phyloP scores from a whole-genome alignment of 257 asterid genomes.

The Henckelia pumila region DNA sequence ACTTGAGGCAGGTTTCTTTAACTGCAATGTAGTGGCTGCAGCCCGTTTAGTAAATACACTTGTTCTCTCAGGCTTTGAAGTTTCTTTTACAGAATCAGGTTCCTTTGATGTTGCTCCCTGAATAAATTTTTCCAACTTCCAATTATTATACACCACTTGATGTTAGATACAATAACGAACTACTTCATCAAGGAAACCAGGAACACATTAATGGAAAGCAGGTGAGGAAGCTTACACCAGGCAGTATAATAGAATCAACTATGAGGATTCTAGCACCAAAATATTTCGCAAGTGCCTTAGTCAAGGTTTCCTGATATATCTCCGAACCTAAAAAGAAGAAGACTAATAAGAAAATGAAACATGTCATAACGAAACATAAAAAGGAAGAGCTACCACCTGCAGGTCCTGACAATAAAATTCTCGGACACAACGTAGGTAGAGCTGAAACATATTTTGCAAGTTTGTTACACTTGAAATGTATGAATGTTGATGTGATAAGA shows the following conservation, averaged over 20 bases:
- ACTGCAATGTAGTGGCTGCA: slow-evolving; percentile 45
- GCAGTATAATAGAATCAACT: slow-evolving; percentile 61
- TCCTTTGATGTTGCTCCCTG: slow-evolving; percentile 70
- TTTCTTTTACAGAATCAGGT: slow-evolving; percentile 60
- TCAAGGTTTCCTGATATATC: slow-evolving; percentile 76
- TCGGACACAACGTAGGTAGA: slow-evolving; percentile 75
- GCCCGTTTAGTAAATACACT: slow-evolving; percentile 62
- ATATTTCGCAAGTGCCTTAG: slow-evolving; percentile 75
- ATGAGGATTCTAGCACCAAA: slow-evolving; percentile 61
- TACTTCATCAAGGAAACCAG: slow-evolving; percentile 11
- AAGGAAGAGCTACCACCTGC: slow-evolving; percentile 49
- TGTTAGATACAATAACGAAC: slow-evolving; percentile 11
- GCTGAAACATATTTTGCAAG: slow-evolving; percentile 53
- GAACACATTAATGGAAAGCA: slow-evolving; percentile 16
- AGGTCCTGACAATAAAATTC: slow-evolving; percentile 84
- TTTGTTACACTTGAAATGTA: slow-evolving; percentile 57
- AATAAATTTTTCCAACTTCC: slow-evolving; percentile 20
- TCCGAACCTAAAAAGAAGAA: slow-evolving; percentile 64
- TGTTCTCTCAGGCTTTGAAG: slow-evolving; percentile 62
- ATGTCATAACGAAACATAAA: slow-evolving; percentile 1
- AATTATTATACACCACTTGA: background rate
- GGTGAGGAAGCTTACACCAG: slow-evolving; percentile 57
- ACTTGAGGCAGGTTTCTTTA: slow-evolving; percentile 70
- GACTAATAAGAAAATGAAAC: slow-evolving; percentile 18
- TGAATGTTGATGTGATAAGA: slow-evolving; percentile 70